Evolutionary conservation across 768 basidiomycete species (phyloP).

Genomic region (Suillus discolor): DNA sequence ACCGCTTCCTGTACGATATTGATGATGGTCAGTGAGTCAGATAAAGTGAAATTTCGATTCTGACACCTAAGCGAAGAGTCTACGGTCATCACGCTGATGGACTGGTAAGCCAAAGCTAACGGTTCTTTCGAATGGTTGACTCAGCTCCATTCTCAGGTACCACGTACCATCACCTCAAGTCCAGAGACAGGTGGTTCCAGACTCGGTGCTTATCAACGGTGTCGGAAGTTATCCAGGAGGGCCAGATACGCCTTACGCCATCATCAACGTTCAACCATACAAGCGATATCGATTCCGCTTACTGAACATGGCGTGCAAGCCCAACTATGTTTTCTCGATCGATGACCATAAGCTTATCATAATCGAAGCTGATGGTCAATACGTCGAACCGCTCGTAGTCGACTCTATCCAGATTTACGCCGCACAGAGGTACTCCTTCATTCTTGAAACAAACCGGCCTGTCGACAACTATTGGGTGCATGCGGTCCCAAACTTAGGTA

Average conservation of each 20-base stretch:
- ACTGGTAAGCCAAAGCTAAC: neutral
- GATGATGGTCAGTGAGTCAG: neutral
- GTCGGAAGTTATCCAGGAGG: conserved; percentile 37
- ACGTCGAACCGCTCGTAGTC: conserved; percentile 37
- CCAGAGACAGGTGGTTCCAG: neutral
- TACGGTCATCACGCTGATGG: neutral
- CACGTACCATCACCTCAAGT: conserved; percentile 1
- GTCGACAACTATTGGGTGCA: conserved; percentile 48
- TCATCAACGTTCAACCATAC: conserved; percentile 36
- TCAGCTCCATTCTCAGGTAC: neutral
- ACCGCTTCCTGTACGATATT: neutral
- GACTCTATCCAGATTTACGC: conserved; percentile 47
- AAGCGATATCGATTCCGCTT: conserved; percentile 43
- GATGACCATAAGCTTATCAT: conserved; percentile 47
- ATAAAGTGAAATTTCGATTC: neutral
- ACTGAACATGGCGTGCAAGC: conserved; percentile 47
- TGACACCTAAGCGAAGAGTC: neutral
- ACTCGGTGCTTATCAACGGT: conserved; percentile 38
- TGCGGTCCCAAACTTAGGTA: conserved; percentile 34
- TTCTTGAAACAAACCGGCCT: conserved; percentile 38
- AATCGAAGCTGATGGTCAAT: conserved; percentile 50
- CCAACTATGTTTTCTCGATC: conserved; percentile 45
- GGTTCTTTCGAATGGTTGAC: neutral
- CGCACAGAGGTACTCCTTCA: conserved; percentile 56
- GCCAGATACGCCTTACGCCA: conserved; percentile 33